phyloP scores from a whole-genome alignment of 192 early-diverging fungal genomes.

The Geosiphon pyriformis region DNA sequence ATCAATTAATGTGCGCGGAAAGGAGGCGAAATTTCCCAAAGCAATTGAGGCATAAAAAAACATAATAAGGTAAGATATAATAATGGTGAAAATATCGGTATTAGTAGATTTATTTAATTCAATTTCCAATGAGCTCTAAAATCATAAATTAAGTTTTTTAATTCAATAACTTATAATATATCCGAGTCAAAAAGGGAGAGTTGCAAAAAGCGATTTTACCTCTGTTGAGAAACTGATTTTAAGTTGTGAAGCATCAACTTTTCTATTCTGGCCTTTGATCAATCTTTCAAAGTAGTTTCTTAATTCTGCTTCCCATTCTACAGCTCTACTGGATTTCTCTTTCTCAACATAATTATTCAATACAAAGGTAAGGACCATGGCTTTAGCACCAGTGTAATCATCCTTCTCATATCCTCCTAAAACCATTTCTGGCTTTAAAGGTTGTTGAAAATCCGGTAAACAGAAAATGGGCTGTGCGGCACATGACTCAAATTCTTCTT shows the following conservation, averaged over 20 bases:
- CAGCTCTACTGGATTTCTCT: constrained; percentile 31
- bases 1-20: constrained; percentile 47
- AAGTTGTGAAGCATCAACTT: constrained; percentile 28
- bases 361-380: constrained; percentile 57
- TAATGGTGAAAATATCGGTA: constrained; percentile 50
- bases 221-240: constrained; percentile 56
- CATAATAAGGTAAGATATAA: constrained; percentile 57
- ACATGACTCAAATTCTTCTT: constrained; percentile 40
- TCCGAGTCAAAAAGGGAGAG: no score
- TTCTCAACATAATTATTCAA: constrained; percentile 46
- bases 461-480: constrained; percentile 43
- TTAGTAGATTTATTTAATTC: constrained; percentile 59
- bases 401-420: constrained; percentile 45
- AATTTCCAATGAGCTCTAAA: constrained; percentile 48
- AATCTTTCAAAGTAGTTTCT: constrained; percentile 33
- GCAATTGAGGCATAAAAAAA: constrained; percentile 60
- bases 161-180: not conserved
- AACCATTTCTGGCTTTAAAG: constrained; percentile 55
- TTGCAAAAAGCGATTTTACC: constrained; percentile 14
- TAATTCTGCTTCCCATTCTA: constrained; percentile 53
- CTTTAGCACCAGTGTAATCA: constrained; percentile 40
- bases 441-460: constrained; percentile 57
- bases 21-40: constrained; percentile 38
- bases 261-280: constrained; percentile 24
- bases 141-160: not conserved